These are phyloP conservation scores for Lachnellula subtilissima DNA, from an alignment of 2,329 filamentous ascomycete species.

Conservation along the genomic window DNA sequence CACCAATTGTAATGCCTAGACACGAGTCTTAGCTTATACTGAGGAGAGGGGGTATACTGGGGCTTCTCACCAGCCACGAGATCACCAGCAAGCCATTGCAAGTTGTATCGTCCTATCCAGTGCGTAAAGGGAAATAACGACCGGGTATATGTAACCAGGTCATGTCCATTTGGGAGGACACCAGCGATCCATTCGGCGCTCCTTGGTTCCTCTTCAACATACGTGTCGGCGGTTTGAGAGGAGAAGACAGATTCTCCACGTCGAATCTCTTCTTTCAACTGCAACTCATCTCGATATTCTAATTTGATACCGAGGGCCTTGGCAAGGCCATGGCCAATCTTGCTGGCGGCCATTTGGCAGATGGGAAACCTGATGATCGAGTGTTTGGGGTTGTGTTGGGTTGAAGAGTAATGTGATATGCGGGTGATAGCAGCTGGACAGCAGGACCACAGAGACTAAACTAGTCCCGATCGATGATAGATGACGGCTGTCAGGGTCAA, in stretches of 20 bases:
- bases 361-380: background rate
- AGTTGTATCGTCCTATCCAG: conserved; percentile 89
- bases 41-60: background rate
- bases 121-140: conserved; percentile 80
- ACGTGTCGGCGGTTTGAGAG: conserved; percentile 66
- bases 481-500: background rate
- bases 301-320: conserved; percentile 81
- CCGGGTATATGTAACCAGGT: conserved; percentile 56
- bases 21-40: background rate
- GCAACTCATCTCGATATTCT: conserved; percentile 57
- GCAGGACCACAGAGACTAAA: background rate
- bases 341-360: conserved; percentile 34
- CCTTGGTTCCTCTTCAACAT: conserved; percentile 77
- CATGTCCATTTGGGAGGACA: conserved; percentile 52
- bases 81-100: conserved; percentile 84
- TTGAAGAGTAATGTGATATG: background rate
- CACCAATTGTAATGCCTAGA: conserved; percentile 62
- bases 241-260: conserved; percentile 80
- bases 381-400: background rate
- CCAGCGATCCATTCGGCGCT: conserved; percentile 66
- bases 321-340: conserved; percentile 68
- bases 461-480: background rate
- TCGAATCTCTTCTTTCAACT: conserved; percentile 53
- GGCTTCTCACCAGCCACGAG: conserved; percentile 69
- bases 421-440: too few relatives aligned